Conservation (phyloP, 495 filamentous ascomycete species). For the Neurospora sp. region DNA sequence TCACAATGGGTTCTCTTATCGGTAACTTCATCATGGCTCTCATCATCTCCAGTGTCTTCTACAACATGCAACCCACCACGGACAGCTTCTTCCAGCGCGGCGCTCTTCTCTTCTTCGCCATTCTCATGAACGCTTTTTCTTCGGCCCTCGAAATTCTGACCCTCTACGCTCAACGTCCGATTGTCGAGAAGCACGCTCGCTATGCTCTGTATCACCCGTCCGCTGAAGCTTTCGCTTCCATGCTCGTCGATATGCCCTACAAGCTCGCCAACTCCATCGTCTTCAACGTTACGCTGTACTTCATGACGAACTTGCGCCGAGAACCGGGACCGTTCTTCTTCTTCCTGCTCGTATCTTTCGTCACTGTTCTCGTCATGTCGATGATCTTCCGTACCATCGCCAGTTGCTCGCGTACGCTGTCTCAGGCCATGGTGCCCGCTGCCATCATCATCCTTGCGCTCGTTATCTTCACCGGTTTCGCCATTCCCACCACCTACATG, state of each 20-base stretch:
- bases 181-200: conserved; percentile 83
- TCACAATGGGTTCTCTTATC: conserved; percentile 60
- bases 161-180: conserved; percentile 75
- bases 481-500: conserved; percentile 70
- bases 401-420: conserved; percentile 65
- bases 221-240: conserved; percentile 74
- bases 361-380: conserved; percentile 60
- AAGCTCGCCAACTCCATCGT: conserved; percentile 37
- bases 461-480: conserved; percentile 85
- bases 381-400: conserved; percentile 79
- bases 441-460: conserved; percentile 73
- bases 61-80: conserved; percentile 53
- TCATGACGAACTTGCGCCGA: conserved; percentile 74
- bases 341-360: conserved; percentile 63
- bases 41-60: conserved; percentile 76
- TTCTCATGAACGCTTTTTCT: conserved; percentile 78
- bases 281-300: conserved; percentile 72
- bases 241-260: conserved; percentile 76
- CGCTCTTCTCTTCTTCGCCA: conserved; percentile 80
- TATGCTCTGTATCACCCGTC: conserved; percentile 92
- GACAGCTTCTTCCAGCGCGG: conserved; percentile 67
- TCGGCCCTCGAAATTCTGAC: conserved; percentile 73
- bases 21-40: conserved; percentile 67
- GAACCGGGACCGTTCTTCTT: conserved; percentile 73
- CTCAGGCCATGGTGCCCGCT: conserved; percentile 75